Percentiles rank a stretch among this genome's conserved stretches.
Conservation (phyloP, 1,284 basidiomycete species). For the Apiotrichum siamense region DNA sequence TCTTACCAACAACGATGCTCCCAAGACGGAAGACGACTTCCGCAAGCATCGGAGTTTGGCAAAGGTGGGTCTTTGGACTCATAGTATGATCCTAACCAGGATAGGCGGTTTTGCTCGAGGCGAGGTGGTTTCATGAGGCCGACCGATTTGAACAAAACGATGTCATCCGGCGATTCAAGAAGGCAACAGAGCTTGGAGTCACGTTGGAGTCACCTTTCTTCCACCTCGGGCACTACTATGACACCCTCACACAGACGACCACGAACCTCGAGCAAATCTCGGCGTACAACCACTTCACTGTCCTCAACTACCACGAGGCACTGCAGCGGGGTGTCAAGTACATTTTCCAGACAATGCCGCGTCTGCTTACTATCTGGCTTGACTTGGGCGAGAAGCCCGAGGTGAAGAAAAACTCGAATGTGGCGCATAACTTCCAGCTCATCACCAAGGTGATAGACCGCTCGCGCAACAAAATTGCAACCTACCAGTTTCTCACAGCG, state of each 20-base stretch:
- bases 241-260: conserved; percentile 46
- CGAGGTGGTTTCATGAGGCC: conserved; percentile 88
- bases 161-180: conserved; percentile 58
- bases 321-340: conserved; percentile 85
- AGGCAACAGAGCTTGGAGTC: conserved; percentile 55
- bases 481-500: conserved; percentile 87
- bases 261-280: conserved; percentile 16
- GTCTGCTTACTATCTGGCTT: conserved; percentile 91
- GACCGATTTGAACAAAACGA: conserved; percentile 67
- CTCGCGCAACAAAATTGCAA: conserved; percentile 58
- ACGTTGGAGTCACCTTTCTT: conserved; percentile 79
- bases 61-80: conserved; percentile 55
- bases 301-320: conserved; percentile 65
- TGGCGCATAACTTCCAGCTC: conserved; percentile 29
- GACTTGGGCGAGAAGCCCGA: conserved; percentile 68
- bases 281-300: conserved; percentile 46
- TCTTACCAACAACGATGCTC: conserved; percentile 49
- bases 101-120: conserved; percentile 81
- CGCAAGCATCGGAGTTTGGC: conserved; percentile 49
- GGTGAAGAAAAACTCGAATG: conserved; percentile 19
- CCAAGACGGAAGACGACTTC: conserved; percentile 50
- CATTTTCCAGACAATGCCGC: conserved; percentile 91
- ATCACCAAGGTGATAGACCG: conserved; percentile 57
- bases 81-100: conserved; percentile 6
- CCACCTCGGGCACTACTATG: conserved; percentile 80